Evolutionary conservation across 169 alveolate species (phyloP).

Genomic region (Eimeria praecox): DNA sequence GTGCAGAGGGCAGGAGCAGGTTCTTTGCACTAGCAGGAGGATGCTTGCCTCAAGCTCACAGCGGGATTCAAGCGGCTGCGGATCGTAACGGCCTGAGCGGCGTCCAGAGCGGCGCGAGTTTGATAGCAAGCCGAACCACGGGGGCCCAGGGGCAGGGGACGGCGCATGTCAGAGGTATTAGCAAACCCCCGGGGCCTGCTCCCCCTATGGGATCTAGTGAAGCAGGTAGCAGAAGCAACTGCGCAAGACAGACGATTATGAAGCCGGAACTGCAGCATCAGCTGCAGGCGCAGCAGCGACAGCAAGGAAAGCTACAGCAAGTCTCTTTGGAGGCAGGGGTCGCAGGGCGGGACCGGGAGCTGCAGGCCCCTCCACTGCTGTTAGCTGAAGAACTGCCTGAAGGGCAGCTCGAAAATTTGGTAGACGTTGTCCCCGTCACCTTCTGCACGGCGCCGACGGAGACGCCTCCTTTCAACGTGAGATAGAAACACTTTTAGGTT

Average conservation of each 20-base stretch:
- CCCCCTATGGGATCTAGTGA: background rate
- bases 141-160: background rate
- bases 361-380: slow-evolving; percentile 13
- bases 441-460: slow-evolving; percentile 58
- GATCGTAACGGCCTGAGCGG: background rate
- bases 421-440: slow-evolving; percentile 42
- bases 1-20: background rate
- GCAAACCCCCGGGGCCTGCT: background rate
- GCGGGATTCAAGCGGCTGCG: background rate
- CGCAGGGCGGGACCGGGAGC: background rate
- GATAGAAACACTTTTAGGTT: background rate
- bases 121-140: background rate
- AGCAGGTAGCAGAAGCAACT: background rate
- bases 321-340: background rate
- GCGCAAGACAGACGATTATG: background rate
- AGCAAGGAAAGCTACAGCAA: background rate
- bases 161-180: background rate
- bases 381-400: slow-evolving; percentile 17
- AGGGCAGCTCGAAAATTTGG: slow-evolving; percentile 23
- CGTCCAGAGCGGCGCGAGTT: background rate
- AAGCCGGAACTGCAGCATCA: slow-evolving; percentile 14
- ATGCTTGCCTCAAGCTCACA: slow-evolving; percentile 9
- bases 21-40: slow-evolving; percentile 45
- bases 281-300: slow-evolving; percentile 14
- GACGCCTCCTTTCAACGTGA: slow-evolving; percentile 39